Evolutionary conservation across 495 filamentous ascomycete species (phyloP), one percentile per base, ranked within the genome.

Genomic region (Chaetomidium leptoderma): DNA sequence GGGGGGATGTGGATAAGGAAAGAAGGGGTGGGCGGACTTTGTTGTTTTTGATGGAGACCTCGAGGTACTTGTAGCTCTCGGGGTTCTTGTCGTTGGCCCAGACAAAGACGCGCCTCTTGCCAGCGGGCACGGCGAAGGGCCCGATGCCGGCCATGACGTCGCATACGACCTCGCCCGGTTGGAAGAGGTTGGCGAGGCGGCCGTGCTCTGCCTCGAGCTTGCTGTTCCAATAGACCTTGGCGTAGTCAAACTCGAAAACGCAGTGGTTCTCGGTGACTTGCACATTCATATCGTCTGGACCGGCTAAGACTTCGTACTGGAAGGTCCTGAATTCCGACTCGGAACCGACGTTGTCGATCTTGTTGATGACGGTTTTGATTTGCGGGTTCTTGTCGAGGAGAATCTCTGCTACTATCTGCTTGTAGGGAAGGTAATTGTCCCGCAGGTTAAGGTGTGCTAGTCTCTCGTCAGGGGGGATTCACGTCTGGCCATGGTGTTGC

Each of bases 61-160:
- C 64, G 67, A 99, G 83, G 48, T 81, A 83, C 46, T 75, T 78
- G 70, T 82, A 88, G 55, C 90, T 91, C 55, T 93, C 88, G 5
- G 93, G 93, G 64, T 99, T 99, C 66, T 97, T 82, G 67, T 99
- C 93, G 68, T 97, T 97, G 11, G 91, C 93, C 87, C 88, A 96
- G 36, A 97, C 92, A 62, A 96, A 92, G n/a, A 90, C 87, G 44
- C 82, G 81, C 70, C 87, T 91, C 75, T 86, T 92, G 26, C 89
- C 93, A 1, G 93, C 92, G 0, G 93, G 93, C 3, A 97, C 76
- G 29, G 92, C 92, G 70, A 99, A 99, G 1, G 93, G 93, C 1
- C 93, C 93, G 42, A 99, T 89, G 32, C 93, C 93, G 9, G 92
- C 92, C 93, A 99, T 99, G 58, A 97, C 89, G 70, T 99, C 93